Conservation (phyloP, 192 early-diverging fungal species). For the Backusella psychrophila region DNA sequence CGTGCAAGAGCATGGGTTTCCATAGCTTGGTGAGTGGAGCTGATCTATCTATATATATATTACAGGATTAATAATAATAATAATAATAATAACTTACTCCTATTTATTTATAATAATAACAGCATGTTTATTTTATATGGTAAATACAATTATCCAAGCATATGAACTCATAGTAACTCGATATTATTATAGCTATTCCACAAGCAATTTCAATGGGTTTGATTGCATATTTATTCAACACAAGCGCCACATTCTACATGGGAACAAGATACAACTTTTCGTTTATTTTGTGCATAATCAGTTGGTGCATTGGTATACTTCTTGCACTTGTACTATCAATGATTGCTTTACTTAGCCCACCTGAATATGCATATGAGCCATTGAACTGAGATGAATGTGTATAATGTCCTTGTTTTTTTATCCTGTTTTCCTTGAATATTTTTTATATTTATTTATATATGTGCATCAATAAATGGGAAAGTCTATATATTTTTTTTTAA, state of each 20-base stretch:
- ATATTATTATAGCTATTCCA: slow-evolving; percentile 21
- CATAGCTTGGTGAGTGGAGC: slow-evolving; percentile 20
- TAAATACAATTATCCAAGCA: neutral
- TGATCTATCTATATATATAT: neutral
- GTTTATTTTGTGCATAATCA: slow-evolving; percentile 30
- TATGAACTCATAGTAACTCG: too few relatives aligned
- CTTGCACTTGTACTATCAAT: slow-evolving; percentile 23
- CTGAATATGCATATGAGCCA: slow-evolving; percentile 26
- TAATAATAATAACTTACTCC: neutral
- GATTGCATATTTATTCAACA: slow-evolving; percentile 34
- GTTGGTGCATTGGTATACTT: slow-evolving; percentile 27
- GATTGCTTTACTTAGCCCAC: slow-evolving; percentile 27
- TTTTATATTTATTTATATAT: neutral
- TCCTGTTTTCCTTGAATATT: neutral
- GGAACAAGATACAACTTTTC: slow-evolving; percentile 35
- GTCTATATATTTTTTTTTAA: neutral
- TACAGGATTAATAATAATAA: neutral
- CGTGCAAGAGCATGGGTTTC: slow-evolving; percentile 26
- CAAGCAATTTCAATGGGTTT: slow-evolving; percentile 34
- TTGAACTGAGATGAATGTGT: neutral
- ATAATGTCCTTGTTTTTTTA: neutral
- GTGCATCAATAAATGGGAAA: neutral
- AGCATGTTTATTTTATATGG: slow-evolving; percentile 5
- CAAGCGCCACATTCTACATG: slow-evolving; percentile 26
- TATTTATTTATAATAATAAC: neutral